Percentiles rank a stretch among this genome's conserved stretches.
Conservation (phyloP, 1,139 yeast species). For the Saccharomyces hybrid region DNA sequence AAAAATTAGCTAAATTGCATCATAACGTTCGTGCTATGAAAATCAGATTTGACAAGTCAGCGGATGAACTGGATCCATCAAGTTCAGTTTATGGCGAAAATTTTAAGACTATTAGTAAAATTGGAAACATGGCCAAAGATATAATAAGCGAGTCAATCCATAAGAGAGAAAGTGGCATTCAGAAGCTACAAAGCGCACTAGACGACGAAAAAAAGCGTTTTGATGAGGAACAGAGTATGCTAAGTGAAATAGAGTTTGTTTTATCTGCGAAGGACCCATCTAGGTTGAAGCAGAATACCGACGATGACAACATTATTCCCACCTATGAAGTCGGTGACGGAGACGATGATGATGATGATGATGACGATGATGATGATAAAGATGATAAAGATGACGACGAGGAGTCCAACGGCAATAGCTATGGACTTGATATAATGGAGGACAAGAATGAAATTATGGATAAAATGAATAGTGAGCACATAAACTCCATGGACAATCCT, state of each 20-base stretch:
- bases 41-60: constrained; percentile 26
- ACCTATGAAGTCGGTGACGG: constrained; percentile 25
- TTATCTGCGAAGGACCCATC: constrained; percentile 25
- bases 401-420: neutral
- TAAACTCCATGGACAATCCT: constrained; percentile 1
- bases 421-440: neutral
- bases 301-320: constrained; percentile 20
- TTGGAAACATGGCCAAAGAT: constrained; percentile 24
- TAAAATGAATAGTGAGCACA: neutral
- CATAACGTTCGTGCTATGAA: constrained; percentile 21
- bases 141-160: constrained; percentile 18
- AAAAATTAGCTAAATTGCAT: constrained; percentile 15
- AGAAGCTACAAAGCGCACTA: constrained; percentile 14
- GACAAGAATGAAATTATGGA: neutral
- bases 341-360: constrained; percentile 16
- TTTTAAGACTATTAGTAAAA: constrained; percentile 23
- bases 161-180: constrained; percentile 15
- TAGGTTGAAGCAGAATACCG: constrained; percentile 6
- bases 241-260: constrained; percentile 25
- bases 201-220: constrained; percentile 17
- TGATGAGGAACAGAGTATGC: constrained; percentile 19
- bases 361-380: constrained; percentile 7
- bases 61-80: constrained; percentile 24
- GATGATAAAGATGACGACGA: neutral
- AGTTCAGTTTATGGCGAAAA: constrained; percentile 28